phyloP scores from a whole-genome alignment of 2,329 filamentous ascomycete species.

The Sporothrix globosa region DNA sequence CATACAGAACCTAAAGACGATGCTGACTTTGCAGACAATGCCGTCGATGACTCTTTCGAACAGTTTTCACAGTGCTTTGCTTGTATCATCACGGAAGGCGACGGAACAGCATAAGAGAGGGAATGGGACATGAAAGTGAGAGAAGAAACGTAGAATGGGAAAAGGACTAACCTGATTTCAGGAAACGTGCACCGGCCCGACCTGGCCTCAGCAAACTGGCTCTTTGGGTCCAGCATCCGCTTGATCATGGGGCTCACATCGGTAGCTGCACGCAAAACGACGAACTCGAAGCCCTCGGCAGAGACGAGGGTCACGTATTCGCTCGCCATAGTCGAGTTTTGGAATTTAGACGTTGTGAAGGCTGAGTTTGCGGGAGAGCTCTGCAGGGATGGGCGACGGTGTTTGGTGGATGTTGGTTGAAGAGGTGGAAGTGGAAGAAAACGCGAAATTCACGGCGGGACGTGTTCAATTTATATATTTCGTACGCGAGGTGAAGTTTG shows the following conservation, averaged over 20 bases:
- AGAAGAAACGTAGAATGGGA: neutral
- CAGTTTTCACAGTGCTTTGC: conserved; percentile 10
- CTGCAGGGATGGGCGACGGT: too few species aligned
- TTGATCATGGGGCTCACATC: conserved; percentile 72
- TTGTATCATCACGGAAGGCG: conserved; percentile 42
- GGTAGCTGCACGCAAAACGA: conserved; percentile 71
- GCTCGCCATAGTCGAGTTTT: conserved; percentile 43
- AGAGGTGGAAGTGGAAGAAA: conserved; percentile 4
- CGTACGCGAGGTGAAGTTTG: neutral
- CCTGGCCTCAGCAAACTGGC: conserved; percentile 66
- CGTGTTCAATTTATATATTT: neutral
- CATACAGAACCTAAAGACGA: conserved; percentile 32
- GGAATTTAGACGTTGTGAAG: neutral
- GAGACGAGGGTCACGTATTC: conserved; percentile 80
- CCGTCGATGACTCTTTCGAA: conserved; percentile 34
- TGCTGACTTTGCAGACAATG: neutral
- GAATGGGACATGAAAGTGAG: conserved; percentile 15
- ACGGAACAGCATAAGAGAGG: conserved; percentile 18
- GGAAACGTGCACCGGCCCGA: conserved; percentile 68
- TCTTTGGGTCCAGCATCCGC: conserved; percentile 72
- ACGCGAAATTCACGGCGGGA: neutral
- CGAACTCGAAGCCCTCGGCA: conserved; percentile 75
- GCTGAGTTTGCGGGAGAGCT: too few species aligned
- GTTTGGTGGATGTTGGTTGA: neutral
- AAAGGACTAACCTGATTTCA: conserved; percentile 69